phyloP scores from a whole-genome alignment of 2,329 filamentous ascomycete genomes.

The Sclerotiophoma versabilis region DNA sequence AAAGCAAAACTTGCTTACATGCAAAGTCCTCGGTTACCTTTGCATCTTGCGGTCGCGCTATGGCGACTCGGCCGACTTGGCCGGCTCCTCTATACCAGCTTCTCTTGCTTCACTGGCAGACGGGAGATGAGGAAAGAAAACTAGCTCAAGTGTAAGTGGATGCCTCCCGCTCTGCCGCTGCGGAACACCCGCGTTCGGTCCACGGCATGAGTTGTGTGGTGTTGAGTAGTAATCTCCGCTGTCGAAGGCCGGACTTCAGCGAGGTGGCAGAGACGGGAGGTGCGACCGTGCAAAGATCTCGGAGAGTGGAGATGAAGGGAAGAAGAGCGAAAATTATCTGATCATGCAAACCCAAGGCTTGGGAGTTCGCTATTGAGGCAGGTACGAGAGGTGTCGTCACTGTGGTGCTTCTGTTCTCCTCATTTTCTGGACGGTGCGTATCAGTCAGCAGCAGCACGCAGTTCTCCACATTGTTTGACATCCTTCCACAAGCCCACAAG shows the following conservation, averaged over 20 bases:
- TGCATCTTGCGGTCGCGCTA: no score
- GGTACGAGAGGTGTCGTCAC: not conserved
- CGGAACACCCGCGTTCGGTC: not conserved
- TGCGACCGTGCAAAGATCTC: not conserved
- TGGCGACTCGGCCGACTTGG: conserved; percentile 20
- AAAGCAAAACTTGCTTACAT: no score
- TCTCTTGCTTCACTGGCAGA: not conserved
- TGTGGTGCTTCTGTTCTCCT: not conserved
- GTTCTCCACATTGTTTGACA: not conserved
- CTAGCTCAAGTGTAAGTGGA: not conserved
- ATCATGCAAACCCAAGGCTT: conserved; percentile 8
- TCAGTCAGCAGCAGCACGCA: no score
- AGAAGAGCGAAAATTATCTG: not conserved
- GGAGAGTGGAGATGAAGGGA: conserved; percentile 3
- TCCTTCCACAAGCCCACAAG: conserved; percentile 3
- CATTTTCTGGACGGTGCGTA: no score
- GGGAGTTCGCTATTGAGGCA: conserved; percentile 3
- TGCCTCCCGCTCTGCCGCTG: not conserved
- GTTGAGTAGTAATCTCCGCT: not conserved
- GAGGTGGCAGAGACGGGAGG: not conserved
- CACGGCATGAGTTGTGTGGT: no score
- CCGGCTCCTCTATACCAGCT: not conserved
- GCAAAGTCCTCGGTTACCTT: no score
- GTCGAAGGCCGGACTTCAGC: not conserved
- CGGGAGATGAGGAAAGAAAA: not conserved